Evolutionary conservation across 2,329 filamentous ascomycete species (phyloP).

Genomic region (Mycocentrospora acerina): DNA sequence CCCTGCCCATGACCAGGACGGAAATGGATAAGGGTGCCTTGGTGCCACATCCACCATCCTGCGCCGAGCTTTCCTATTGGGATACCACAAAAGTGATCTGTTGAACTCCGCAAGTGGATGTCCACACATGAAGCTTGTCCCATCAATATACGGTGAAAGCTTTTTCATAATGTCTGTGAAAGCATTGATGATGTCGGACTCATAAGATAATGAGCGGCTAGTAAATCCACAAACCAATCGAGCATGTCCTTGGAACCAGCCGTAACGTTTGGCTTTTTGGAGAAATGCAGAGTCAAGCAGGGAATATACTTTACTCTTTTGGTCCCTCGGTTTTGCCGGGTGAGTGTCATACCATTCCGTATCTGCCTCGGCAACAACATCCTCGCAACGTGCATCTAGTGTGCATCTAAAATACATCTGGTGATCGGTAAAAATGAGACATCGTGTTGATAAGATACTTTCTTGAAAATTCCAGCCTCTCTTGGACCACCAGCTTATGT

Average conservation of each 20-base stretch:
- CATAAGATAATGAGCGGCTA: neutral
- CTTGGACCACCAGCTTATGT: neutral
- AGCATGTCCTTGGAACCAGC: slow-evolving; percentile 1
- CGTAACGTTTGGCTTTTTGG: neutral
- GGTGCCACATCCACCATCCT: too few species aligned
- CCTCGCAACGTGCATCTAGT: slow-evolving; percentile 1
- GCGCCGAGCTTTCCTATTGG: neutral
- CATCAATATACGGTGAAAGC: neutral
- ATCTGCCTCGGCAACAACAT: neutral
- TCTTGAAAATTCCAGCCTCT: slow-evolving; percentile 2
- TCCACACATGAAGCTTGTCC: slow-evolving; percentile 1
- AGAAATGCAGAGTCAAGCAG: neutral
- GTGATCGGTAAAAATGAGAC: slow-evolving; percentile 2
- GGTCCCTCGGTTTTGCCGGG: neutral
- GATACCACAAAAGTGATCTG: slow-evolving; percentile 1
- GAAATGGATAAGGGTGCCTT: neutral
- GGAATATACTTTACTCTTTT: neutral
- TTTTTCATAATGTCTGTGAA: slow-evolving; percentile 1
- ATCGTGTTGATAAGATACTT: slow-evolving; percentile 1
- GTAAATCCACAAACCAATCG: neutral
- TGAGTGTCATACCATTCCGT: neutral
- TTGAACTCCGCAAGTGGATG: neutral
- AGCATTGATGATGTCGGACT: slow-evolving; percentile 1
- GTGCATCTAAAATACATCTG: slow-evolving; percentile 4
- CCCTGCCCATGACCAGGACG: slow-evolving; percentile 2